Percentiles rank a stretch among this genome's conserved stretches.
Evolutionary conservation across 2,329 filamentous ascomycete species (phyloP).

Genomic region (Cadophora luteo-olivacea): DNA sequence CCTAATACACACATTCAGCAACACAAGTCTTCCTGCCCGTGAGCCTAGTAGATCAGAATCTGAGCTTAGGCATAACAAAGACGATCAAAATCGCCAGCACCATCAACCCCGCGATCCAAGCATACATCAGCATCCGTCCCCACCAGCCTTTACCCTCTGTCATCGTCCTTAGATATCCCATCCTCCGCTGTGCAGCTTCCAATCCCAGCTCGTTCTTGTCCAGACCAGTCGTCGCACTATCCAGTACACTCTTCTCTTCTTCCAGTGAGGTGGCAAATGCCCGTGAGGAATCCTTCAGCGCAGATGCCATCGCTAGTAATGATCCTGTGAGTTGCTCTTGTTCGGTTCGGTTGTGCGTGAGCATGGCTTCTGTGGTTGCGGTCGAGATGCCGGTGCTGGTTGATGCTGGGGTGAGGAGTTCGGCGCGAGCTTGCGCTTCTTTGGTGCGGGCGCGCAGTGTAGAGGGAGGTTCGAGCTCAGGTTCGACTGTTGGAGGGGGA

Average conservation of each 20-base stretch:
- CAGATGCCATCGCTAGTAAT: slow-evolving; percentile 79
- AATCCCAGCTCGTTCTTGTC: slow-evolving; percentile 79
- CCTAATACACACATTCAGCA: neutral
- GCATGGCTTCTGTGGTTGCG: slow-evolving; percentile 70
- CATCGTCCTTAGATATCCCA: slow-evolving; percentile 80
- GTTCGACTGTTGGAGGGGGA: slow-evolving; percentile 15
- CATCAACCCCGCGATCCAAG: slow-evolving; percentile 83
- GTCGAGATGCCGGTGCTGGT: slow-evolving; percentile 48
- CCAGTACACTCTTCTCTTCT: slow-evolving; percentile 72
- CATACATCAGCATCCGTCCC: slow-evolving; percentile 84
- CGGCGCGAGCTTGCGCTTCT: slow-evolving; percentile 26
- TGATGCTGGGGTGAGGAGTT: slow-evolving; percentile 36
- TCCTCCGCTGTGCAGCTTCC: slow-evolving; percentile 75
- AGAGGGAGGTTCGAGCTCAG: slow-evolving; percentile 25
- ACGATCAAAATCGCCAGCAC: slow-evolving; percentile 79
- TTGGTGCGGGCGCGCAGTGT: slow-evolving; percentile 38
- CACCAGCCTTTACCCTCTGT: slow-evolving; percentile 89
- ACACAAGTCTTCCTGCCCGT: neutral
- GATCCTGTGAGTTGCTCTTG: slow-evolving; percentile 84
- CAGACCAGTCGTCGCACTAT: slow-evolving; percentile 74
- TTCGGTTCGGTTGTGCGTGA: slow-evolving; percentile 79
- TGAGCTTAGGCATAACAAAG: slow-evolving; percentile 84
- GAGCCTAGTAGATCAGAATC: slow-evolving; percentile 63
- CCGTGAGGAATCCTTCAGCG: slow-evolving; percentile 77
- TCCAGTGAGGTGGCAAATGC: slow-evolving; percentile 76